phyloP scores from a whole-genome alignment of 345 rosid genomes.

The Fremontodendron californicum region DNA sequence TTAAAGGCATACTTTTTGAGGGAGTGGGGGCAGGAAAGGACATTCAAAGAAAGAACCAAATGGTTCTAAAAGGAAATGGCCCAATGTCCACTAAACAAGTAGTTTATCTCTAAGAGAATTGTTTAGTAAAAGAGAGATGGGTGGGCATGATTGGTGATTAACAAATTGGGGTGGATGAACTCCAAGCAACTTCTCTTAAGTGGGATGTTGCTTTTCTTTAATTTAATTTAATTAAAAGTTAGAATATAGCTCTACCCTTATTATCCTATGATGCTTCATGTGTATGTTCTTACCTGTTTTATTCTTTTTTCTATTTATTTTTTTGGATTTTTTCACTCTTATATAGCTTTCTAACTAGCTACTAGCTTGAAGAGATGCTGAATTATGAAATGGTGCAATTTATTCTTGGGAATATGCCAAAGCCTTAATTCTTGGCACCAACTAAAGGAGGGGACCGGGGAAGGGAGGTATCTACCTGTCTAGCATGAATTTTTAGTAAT shows the following conservation, averaged over 20 bases:
- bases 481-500: too few relatives aligned
- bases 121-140: slow-evolving; percentile 23
- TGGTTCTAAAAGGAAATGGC: slow-evolving; percentile 59
- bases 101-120: slow-evolving; percentile 33
- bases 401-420: too few relatives aligned
- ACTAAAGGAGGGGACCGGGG: too few relatives aligned
- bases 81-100: slow-evolving; percentile 74
- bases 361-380: not conserved
- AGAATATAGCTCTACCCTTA: slow-evolving; percentile 4
- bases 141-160: slow-evolving; percentile 48
- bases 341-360: not conserved
- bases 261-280: not conserved
- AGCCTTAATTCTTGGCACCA: too few relatives aligned
- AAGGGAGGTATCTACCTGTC: too few relatives aligned
- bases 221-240: slow-evolving; percentile 36
- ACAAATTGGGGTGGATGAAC: slow-evolving; percentile 49
- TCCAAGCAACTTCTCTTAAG: slow-evolving; percentile 54
- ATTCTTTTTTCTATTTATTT: too few relatives aligned
- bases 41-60: slow-evolving; percentile 10
- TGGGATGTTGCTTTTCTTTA: slow-evolving; percentile 38
- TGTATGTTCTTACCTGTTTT: too few relatives aligned
- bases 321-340: too few relatives aligned
- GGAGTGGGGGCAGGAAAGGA: slow-evolving; percentile 37
- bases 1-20: slow-evolving; percentile 26
- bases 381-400: not conserved